Evolutionary conservation across 306 rosid species (phyloP).

Genomic region (Prinsepia uniflora): DNA sequence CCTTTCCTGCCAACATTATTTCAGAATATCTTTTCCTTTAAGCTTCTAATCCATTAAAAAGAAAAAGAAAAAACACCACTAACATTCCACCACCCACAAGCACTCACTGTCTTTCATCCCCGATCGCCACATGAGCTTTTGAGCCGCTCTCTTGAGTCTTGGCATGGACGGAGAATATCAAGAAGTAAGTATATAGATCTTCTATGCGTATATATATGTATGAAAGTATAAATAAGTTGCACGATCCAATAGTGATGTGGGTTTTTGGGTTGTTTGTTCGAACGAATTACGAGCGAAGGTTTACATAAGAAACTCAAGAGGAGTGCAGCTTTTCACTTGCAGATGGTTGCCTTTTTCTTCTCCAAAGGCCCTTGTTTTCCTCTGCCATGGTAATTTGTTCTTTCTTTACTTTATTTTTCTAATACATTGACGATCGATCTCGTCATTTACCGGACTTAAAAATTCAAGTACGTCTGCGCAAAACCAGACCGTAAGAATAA

Average conservation of each 20-base stretch:
- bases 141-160: slow-evolving; percentile 3
- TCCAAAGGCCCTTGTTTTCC: slow-evolving; percentile 74
- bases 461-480: too few species aligned
- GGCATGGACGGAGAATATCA: slow-evolving; percentile 50
- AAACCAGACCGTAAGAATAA: too few species aligned
- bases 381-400: slow-evolving; percentile 62
- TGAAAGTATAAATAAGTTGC: not conserved
- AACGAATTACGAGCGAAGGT: slow-evolving; percentile 36
- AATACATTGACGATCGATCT: too few species aligned
- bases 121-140: too few species aligned
- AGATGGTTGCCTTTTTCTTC: slow-evolving; percentile 71
- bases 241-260: too few species aligned
- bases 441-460: too few species aligned
- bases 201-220: not conserved
- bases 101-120: too few species aligned
- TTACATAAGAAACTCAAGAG: slow-evolving; percentile 58
- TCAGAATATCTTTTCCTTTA: not conserved
- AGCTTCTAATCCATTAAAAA: too few species aligned
- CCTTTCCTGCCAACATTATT: not conserved
- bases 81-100: not conserved
- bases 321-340: slow-evolving; percentile 66
- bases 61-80: not conserved
- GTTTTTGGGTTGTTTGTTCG: not conserved
- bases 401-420: too few species aligned
- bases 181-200: slow-evolving; percentile 34